Evolutionary conservation across 495 filamentous ascomycete genomes (phyloP), one percentile per base, ranked within the genome.

Genomic region (Penicillium nucicola): DNA sequence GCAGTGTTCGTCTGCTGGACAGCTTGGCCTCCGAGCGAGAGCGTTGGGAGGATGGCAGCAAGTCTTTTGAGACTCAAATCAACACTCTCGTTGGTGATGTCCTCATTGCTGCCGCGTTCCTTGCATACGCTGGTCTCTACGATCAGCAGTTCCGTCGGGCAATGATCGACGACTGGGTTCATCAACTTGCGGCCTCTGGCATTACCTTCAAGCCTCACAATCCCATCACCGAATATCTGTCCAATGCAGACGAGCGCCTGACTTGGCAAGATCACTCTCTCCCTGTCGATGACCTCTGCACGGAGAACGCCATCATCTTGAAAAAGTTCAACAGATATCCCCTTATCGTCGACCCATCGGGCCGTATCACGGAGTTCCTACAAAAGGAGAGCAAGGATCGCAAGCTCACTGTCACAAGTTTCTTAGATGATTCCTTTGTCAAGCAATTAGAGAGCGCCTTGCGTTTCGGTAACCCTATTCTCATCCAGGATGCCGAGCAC

Each of bases 271-370:
- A 87, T 47, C 85, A 97, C 65, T 86, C 87, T n/a, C 75, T 99
- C 22, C 93, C 93, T 9, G 95, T 97, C n/a, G 93, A 99, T 62
- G 95, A 99, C 62, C 82, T 99, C 23, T 97, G 95, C 75, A 99
- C 93, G 0, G 93, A 99, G 65, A 99, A 99, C 60, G 93, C 93
- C 44, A 97, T 99, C 58, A 85, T 99, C 52, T 77, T 99, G 45
- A 92, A 96, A 74, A 80, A 92, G 34, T 99, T 96, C 81, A 97
- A 99, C 77, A 82, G 93, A 49, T 99, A 99, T 66, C 93, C 93
- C 23, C 79, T 99, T 39, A 97, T 99, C 62, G 96, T 99, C 63
- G 93, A 99, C 66, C 93, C 93, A 2, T 97, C 93, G 17, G 93
- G 93, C 19, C 85, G 95, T 28, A 87, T 90, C 32, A 91, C 88